Conservation (phyloP, 441 rosid species). For the Brassica balearica region DNA sequence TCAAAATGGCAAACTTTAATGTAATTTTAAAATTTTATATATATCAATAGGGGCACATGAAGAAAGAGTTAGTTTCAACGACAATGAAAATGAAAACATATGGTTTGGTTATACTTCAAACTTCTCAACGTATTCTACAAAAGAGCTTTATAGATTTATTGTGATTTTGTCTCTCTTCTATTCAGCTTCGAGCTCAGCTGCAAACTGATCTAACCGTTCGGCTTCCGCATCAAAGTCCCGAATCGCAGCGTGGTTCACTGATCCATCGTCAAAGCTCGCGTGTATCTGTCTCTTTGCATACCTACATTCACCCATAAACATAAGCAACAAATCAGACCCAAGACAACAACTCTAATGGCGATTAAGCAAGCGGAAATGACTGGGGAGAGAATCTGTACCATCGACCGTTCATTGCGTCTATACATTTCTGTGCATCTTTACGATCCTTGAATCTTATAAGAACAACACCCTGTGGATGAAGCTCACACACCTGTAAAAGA, state of each 20-base stretch:
- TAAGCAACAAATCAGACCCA: background rate
- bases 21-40: background rate
- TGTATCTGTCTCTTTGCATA: constrained; percentile 85
- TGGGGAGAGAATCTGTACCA: constrained; percentile 54
- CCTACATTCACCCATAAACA: constrained; percentile 49
- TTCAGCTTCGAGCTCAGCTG: constrained; percentile 90
- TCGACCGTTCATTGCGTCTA: constrained; percentile 91
- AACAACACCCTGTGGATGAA: constrained; percentile 93
- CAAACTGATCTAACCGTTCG: constrained; percentile 73
- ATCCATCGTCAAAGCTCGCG: constrained; percentile 85
- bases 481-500: constrained; percentile 77
- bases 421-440: constrained; percentile 85
- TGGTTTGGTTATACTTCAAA: background rate
- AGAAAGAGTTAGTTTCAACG: background rate
- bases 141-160: background rate
- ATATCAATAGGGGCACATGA: background rate
- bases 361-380: constrained; percentile 6
- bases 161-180: constrained; percentile 38
- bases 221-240: constrained; percentile 75
- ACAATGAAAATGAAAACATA: background rate
- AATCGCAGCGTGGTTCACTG: constrained; percentile 72
- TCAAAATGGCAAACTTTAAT: background rate
- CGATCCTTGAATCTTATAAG: constrained; percentile 86
- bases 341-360: background rate
- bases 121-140: background rate